phyloP scores from a whole-genome alignment of 192 early-diverging fungal genomes.

The Podila epicladia region DNA sequence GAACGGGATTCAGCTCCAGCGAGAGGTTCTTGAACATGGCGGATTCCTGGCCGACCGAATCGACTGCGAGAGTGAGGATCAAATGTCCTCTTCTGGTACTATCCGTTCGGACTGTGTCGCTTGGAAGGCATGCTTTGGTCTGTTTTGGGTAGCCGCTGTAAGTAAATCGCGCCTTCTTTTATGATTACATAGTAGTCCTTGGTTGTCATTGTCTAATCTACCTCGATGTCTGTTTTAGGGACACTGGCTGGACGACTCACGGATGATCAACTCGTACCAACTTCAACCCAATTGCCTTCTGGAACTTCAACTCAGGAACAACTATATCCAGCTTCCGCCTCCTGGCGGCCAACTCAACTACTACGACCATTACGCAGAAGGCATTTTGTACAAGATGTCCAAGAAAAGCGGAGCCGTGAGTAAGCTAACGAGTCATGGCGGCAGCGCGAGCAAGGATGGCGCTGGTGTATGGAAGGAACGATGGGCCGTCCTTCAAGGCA shows the following conservation, averaged over 20 bases:
- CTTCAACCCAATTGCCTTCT: constrained; percentile 26
- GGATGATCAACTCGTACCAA: constrained; percentile 20
- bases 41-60: constrained; percentile 18
- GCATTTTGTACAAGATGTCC: constrained; percentile 33
- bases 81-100: not conserved
- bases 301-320: constrained; percentile 33
- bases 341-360: constrained; percentile 9
- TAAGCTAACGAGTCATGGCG: constrained; percentile 3
- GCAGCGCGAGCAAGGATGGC: too few relatives aligned
- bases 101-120: constrained; percentile 19
- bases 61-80: constrained; percentile 1
- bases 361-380: constrained; percentile 42
- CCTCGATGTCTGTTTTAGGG: not conserved
- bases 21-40: constrained; percentile 28
- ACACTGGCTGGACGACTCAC: constrained; percentile 43
- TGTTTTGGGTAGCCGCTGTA: constrained; percentile 41
- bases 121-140: constrained; percentile 42
- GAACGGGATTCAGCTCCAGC: constrained; percentile 13
- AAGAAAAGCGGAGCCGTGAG: constrained; percentile 14
- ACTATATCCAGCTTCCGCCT: constrained; percentile 28
- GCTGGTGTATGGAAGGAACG: constrained; percentile 30
- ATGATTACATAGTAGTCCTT: too few relatives aligned
- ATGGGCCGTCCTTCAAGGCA: constrained; percentile 43
- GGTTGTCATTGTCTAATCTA: too few relatives aligned
- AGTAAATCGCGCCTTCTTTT: not conserved